Base-by-base conservation (phyloP, 2,329 filamentous ascomycete species). In the Byssothecium circinans region DNA sequence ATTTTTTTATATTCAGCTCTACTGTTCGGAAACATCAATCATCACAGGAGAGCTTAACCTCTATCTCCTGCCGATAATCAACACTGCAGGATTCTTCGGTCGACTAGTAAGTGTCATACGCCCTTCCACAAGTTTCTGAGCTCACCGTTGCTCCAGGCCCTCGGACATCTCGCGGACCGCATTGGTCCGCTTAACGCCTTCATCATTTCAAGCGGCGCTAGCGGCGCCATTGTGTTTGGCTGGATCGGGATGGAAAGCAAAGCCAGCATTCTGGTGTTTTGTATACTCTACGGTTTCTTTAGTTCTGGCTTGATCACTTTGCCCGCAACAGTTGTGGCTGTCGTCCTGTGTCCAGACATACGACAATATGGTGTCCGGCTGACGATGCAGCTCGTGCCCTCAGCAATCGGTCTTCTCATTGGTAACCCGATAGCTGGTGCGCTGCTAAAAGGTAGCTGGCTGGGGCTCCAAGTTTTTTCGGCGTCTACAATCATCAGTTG, bases 261-360 rank as follows among this genome's bases (percentile, higher is more conserved):
- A 43, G 39, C 38, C 12, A 25, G 45, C 15, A 30, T 47, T 7
- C 8, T 47, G 3, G n/a, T 22, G 2, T 47, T 47, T 17, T 47
- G 30, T 15, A 32, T 37, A 14, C 19, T 47, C 12, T 47, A 47
- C 39, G 38, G 39, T 8, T 47, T 42, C 39, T 37, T 47, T 17
- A n/a, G n/a, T n/a, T n/a, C n/a, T n/a, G n/a, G n/a, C n/a, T n/a
- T n/a, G n/a, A n/a, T n/a, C n/a, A n/a, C n/a, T n/a, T n/a, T n/a
- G n/a, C n/a, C n/a, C n/a, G 19, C 30, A 8, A 47, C 29, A 2
- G 19, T 43, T 5, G 30, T 47, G 18, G 38, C 32, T 5, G 32
- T 32, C 2, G 36, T 41, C 4, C 33, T 43, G 6, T 43, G 45
- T 37, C 39, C 39, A n/a, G 38, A 47, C 20, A 18, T 43, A 5